Conservation (phyloP, 441 rosid species). For the California macrophylla region DNA sequence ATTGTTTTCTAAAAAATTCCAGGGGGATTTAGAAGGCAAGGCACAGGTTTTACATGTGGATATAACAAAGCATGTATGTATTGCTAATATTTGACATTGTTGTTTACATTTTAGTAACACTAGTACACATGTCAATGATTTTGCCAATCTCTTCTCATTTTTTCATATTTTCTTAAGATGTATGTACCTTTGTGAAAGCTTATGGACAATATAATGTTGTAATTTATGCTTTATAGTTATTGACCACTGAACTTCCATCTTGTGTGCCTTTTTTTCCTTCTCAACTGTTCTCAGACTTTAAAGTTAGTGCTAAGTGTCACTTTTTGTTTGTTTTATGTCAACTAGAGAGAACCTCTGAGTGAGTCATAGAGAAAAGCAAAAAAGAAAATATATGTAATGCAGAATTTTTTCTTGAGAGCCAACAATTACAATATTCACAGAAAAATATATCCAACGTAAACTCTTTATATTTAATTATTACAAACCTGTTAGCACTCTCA, state of each 20-base stretch:
- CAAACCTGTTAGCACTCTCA: neutral
- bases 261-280: neutral
- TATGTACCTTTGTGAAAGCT: neutral
- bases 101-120: neutral
- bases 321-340: neutral
- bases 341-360: neutral
- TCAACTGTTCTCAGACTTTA: neutral
- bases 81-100: conserved; percentile 1
- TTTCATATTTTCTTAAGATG: neutral
- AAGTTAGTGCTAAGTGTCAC: neutral
- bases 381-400: neutral
- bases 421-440: neutral
- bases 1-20: conserved; percentile 10
- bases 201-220: neutral
- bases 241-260: neutral
- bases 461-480: neutral
- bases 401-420: neutral
- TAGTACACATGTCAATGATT: neutral
- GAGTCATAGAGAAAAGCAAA: neutral
- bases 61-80: conserved; percentile 70
- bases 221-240: neutral
- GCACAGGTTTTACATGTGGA: conserved; percentile 55
- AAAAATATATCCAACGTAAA: neutral
- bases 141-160: neutral
- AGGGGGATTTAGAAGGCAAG: conserved; percentile 73